Evolutionary conservation across 1,284 basidiomycete genomes (phyloP).

Genomic region (Gomphus bonarii): DNA sequence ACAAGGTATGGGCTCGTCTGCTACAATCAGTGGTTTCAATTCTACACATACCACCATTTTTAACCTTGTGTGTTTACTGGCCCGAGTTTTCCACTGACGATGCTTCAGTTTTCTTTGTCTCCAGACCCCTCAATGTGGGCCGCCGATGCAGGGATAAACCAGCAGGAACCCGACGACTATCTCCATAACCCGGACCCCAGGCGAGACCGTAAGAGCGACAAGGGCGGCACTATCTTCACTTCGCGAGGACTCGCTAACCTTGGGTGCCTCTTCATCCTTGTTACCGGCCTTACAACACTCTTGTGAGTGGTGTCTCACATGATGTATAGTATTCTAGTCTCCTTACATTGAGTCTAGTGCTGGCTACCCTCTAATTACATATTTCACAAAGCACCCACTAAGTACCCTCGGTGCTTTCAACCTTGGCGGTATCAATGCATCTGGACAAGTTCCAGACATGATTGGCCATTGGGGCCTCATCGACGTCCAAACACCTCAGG

Average conservation of each 20-base stretch:
- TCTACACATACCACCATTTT: not conserved
- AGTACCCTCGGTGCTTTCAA: conserved; percentile 36
- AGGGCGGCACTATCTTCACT: conserved; percentile 27
- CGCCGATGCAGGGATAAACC: conserved; percentile 46
- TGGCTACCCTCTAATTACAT: conserved; percentile 29
- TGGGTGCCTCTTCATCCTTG: conserved; percentile 56
- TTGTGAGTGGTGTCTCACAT: conserved; percentile 42
- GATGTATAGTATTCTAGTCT: not conserved
- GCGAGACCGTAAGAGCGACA: conserved; percentile 18
- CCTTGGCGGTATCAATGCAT: conserved; percentile 41
- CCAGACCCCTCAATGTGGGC: conserved; percentile 63
- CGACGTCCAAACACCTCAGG: conserved; percentile 61
- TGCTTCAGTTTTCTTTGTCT: conserved; percentile 54
- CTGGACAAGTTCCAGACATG: conserved; percentile 54
- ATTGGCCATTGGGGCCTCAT: conserved; percentile 60
- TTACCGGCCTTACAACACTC: conserved; percentile 49
- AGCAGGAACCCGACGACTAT: conserved; percentile 56
- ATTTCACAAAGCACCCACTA: conserved; percentile 20
- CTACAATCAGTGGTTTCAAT: not conserved
- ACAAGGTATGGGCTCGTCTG: conserved; percentile 1
- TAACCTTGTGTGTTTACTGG: not conserved
- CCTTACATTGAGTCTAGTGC: conserved; percentile 18
- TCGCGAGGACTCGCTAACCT: conserved; percentile 51
- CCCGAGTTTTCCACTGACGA: not conserved
- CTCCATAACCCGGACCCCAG: conserved; percentile 60